These are phyloP conservation scores for Ascosphaera apis DNA, from an alignment of 2,329 filamentous ascomycete genomes.

Conservation along the genomic window DNA sequence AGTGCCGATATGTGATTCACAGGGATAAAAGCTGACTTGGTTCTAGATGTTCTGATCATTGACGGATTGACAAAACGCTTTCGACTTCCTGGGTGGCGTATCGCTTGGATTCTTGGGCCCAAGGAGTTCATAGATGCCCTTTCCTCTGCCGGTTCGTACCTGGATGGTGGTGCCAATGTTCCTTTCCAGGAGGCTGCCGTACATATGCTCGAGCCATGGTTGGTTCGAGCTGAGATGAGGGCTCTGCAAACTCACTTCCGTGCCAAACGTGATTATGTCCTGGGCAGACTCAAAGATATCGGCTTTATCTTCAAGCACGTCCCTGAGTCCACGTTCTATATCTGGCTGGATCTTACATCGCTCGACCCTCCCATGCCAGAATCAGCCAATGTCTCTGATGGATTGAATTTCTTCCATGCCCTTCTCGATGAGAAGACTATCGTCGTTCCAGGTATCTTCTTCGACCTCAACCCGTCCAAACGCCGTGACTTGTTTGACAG, in stretches of 20 bases:
- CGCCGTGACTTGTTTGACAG: conserved; percentile 80
- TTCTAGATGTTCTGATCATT: conserved; percentile 62
- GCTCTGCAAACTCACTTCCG: conserved; percentile 78
- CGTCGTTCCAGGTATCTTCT: conserved; percentile 93
- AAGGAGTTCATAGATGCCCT: conserved; percentile 94
- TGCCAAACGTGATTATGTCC: conserved; percentile 79
- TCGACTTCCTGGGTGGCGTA: conserved; percentile 84
- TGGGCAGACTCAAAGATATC: conserved; percentile 57
- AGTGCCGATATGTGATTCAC: too few relatives aligned
- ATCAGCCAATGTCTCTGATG: conserved; percentile 55
- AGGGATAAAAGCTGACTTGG: conserved; percentile 6
- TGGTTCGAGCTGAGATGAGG: conserved; percentile 67
- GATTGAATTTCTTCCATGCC: conserved; percentile 89
- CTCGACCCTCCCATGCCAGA: conserved; percentile 30
- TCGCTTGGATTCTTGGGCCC: conserved; percentile 86
- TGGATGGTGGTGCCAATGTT: conserved; percentile 83
- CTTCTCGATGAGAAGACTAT: conserved; percentile 88
- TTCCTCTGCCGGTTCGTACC: conserved; percentile 75
- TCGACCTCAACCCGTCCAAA: conserved; percentile 79
- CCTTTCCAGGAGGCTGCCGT: conserved; percentile 90
- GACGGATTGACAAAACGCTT: conserved; percentile 94
- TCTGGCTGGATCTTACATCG: conserved; percentile 44
- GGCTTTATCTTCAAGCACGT: conserved; percentile 68
- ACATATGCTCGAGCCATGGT: conserved; percentile 67
- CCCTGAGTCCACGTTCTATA: conserved; percentile 84